Evolutionary conservation across 768 basidiomycete species (phyloP).

Genomic region (Lactarius tabidus): DNA sequence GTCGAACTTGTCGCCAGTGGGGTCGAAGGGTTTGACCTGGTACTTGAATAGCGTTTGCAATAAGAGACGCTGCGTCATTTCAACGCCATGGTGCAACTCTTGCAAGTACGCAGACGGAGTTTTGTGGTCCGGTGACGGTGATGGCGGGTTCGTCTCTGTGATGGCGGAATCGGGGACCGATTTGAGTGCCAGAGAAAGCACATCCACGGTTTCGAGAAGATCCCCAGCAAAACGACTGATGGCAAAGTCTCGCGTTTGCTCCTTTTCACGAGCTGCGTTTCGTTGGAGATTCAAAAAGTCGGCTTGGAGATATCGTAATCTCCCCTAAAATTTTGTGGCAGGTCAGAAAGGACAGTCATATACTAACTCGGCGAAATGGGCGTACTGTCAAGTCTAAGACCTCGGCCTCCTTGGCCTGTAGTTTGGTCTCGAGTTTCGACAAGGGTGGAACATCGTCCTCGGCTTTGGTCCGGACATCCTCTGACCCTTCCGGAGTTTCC

Average conservation of each 20-base stretch:
- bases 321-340: slow-evolving; percentile 49
- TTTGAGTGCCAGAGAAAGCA: slow-evolving; percentile 79
- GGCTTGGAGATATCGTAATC: slow-evolving; percentile 87
- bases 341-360: slow-evolving; percentile 17
- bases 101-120: slow-evolving; percentile 53
- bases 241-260: slow-evolving; percentile 89
- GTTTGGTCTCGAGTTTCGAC: slow-evolving; percentile 44
- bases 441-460: slow-evolving; percentile 25
- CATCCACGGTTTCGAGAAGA: slow-evolving; percentile 87
- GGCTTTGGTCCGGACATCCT: slow-evolving; percentile 32
- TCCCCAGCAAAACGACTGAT: slow-evolving; percentile 89
- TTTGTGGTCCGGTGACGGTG: slow-evolving; percentile 41
- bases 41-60: slow-evolving; percentile 89
- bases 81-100: slow-evolving; percentile 82
- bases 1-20: slow-evolving; percentile 89
- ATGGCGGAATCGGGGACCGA: slow-evolving; percentile 60
- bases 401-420: slow-evolving; percentile 79
- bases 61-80: slow-evolving; percentile 86
- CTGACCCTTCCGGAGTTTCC: slow-evolving; percentile 29
- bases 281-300: slow-evolving; percentile 95
- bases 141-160: slow-evolving; percentile 18
- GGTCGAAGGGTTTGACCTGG: slow-evolving; percentile 88
- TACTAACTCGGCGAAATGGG: slow-evolving; percentile 17
- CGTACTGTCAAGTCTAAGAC: slow-evolving; percentile 82
- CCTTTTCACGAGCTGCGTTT: slow-evolving; percentile 85